phyloP scores from a whole-genome alignment of 345 rosid genomes.

The Draba incana region DNA sequence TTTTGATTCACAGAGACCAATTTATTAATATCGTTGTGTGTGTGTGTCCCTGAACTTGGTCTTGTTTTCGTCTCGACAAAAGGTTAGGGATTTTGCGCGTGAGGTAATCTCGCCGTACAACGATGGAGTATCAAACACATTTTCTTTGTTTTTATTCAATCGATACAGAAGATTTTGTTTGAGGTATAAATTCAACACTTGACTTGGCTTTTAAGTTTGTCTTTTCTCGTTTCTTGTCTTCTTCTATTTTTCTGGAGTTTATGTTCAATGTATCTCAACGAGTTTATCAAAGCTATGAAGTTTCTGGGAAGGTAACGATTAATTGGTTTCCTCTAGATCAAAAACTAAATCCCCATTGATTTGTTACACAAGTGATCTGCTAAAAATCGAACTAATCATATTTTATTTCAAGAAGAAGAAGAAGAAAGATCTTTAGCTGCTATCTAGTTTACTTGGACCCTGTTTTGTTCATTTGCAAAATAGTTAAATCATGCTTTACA shows the following conservation, averaged over 20 bases:
- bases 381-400: neutral
- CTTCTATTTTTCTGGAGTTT: conserved; percentile 27
- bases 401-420: neutral
- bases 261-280: conserved; percentile 41
- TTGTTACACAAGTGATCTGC: neutral
- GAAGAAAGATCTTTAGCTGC: conserved; percentile 12
- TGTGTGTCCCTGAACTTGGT: conserved; percentile 31
- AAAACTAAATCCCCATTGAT: neutral
- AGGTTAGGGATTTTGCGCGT: conserved; percentile 29
- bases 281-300: conserved; percentile 20
- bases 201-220: conserved; percentile 35
- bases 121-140: conserved; percentile 25
- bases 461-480: conserved; percentile 18
- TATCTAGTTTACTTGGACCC: conserved; percentile 17
- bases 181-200: conserved; percentile 1
- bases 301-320: conserved; percentile 31
- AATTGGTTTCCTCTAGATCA: neutral
- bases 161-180: conserved; percentile 29
- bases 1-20: neutral
- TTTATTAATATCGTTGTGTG: neutral
- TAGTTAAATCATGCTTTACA: conserved; percentile 23
- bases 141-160: neutral
- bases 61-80: conserved; percentile 24
- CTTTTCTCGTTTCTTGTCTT: neutral
- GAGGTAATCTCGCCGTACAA: conserved; percentile 36